These are phyloP conservation scores for Corchorus capsularis DNA, from an alignment of 345 rosid genomes.

Conservation along the genomic window DNA sequence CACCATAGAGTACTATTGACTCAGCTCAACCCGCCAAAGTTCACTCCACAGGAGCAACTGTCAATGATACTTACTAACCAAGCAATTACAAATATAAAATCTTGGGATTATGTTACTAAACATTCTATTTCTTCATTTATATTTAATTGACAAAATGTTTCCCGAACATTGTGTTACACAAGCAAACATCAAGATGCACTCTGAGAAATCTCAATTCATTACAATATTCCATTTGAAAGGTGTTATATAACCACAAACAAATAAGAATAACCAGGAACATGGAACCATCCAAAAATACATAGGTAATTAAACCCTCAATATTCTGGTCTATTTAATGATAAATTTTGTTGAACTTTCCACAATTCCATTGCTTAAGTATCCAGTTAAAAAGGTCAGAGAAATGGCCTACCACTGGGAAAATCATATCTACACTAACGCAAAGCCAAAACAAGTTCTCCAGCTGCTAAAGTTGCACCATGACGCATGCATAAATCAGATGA, in stretches of 20 bases:
- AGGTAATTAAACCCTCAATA: background rate
- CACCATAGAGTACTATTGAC: background rate
- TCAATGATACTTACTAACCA: background rate
- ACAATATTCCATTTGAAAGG: conserved; percentile 7
- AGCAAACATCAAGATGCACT: background rate
- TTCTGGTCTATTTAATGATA: background rate
- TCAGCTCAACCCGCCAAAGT: background rate
- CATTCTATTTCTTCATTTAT: background rate
- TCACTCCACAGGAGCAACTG: background rate
- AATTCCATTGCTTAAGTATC: too few species aligned
- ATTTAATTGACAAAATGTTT: conserved; percentile 2
- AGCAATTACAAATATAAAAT: conserved; percentile 7
- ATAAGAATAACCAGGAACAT: conserved; percentile 9
- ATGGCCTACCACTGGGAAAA: conserved; percentile 68
- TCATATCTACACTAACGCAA: conserved; percentile 54
- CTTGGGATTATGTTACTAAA: background rate
- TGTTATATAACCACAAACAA: conserved; percentile 3
- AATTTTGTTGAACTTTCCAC: background rate
- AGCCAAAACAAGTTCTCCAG: conserved; percentile 81
- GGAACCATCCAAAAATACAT: conserved; percentile 7
- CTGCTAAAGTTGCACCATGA: conserved; percentile 94
- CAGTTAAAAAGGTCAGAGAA: background rate
- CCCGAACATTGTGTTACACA: background rate
- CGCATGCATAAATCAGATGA: conserved; percentile 89
- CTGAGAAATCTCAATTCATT: background rate